Evolutionary conservation across 2,329 filamentous ascomycete species (phyloP).

Genomic region (Fusarium pilosicola): DNA sequence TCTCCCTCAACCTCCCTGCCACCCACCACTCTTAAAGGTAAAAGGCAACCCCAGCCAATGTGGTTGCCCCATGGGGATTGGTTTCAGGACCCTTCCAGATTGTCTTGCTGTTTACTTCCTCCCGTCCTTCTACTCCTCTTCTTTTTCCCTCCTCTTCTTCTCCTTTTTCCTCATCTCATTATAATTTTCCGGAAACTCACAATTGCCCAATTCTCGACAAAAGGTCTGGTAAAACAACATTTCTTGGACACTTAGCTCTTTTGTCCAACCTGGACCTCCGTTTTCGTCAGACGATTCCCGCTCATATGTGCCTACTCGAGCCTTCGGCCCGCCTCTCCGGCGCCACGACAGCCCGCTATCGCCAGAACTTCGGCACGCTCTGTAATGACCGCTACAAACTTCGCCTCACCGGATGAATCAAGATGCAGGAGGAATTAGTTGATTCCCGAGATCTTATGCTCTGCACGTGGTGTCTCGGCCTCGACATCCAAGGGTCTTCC

Average conservation of each 20-base stretch:
- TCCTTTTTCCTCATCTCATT: conserved; percentile 13
- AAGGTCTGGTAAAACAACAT: background rate
- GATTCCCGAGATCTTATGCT: conserved; percentile 19
- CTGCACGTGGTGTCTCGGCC: conserved; percentile 26
- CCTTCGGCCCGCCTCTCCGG: conserved; percentile 52
- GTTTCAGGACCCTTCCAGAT: conserved; percentile 17
- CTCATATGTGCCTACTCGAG: conserved; percentile 36
- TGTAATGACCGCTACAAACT: background rate
- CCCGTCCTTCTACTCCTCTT: background rate
- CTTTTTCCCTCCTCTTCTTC: conserved; percentile 15
- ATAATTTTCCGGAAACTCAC: background rate
- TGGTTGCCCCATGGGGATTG: conserved; percentile 25
- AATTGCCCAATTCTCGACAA: background rate
- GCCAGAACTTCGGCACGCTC: conserved; percentile 42
- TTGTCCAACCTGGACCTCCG: conserved; percentile 20
- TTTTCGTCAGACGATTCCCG: conserved; percentile 41
- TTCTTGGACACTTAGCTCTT: conserved; percentile 22
- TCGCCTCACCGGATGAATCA: conserved; percentile 22
- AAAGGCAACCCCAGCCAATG: conserved; percentile 19
- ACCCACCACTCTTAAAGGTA: conserved; percentile 3
- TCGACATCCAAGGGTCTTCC: conserved; percentile 22
- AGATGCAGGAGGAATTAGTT: conserved; percentile 8
- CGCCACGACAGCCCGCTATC: conserved; percentile 42
- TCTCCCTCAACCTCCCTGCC: conserved; percentile 6
- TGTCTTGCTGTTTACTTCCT: background rate